Evolutionary conservation across 2,329 filamentous ascomycete genomes (phyloP), one percentile per base, ranked within the genome.

Genomic region (Fusarium staphyleae): DNA sequence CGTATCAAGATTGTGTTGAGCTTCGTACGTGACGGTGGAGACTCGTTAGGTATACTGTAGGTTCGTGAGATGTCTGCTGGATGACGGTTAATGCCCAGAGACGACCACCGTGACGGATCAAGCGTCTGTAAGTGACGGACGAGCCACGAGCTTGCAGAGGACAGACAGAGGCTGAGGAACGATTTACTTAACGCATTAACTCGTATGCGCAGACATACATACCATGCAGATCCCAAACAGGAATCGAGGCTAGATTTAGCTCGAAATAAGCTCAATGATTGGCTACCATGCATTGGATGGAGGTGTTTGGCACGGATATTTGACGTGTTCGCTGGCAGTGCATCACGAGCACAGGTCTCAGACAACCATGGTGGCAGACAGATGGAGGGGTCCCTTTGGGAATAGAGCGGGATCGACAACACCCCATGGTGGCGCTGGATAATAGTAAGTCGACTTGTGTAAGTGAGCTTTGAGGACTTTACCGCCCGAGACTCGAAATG

Each of bases 241-340:
- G 51, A 55, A 55, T 60, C 55, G 51, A 60, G 55, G 55, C 57
- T 33, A 67, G 43, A 65, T 54, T 53, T 55, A 50, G 40, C 30
- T 26, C 9, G 37, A 46, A 33, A 16, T 8, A 6, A 40, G 36
- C 19, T 14, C 32, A 29, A 40, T 59, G 52, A 68, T 67, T 67
- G 65, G 65, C 13, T 33, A 32, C 13, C 8, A 29, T 50, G 35
- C 34, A 40, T 49, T 50, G 47, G 29, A 52, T 59, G 48, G 49
- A 37, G 35, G 63, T 43, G 22, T 49, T 48, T 49, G 48, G 37
- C 40, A 57, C 50, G 24, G 32, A 59, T 59, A 50, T 56, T 66
- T 60, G 66, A 65, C 56, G 63, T 67, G 62, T 69, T 68, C 60
- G 66, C 65, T 69, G 66, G 65, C 66, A 68, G 47, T 62, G 61